Evolutionary conservation across 495 filamentous ascomycete genomes (phyloP).

Genomic region (Pyrenula massariospora): DNA sequence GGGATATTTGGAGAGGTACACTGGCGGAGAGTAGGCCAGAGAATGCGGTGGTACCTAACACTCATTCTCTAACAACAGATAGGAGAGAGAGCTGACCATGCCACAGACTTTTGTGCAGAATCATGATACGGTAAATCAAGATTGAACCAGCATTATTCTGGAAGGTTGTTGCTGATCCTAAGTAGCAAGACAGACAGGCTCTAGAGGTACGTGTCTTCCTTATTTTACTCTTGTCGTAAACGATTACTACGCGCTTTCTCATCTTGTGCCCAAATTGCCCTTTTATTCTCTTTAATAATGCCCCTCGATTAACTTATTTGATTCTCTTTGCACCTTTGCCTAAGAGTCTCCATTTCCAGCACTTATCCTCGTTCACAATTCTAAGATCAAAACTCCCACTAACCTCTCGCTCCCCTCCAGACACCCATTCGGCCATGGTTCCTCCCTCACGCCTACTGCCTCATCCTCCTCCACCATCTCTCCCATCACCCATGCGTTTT

Average conservation of each 20-base stretch:
- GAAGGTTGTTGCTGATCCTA: slow-evolving; percentile 11
- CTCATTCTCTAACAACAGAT: not conserved
- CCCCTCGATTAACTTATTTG: no score
- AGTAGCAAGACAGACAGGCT: slow-evolving; percentile 50
- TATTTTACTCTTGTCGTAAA: not conserved
- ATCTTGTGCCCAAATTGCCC: no score
- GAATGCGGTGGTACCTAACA: slow-evolving; percentile 46
- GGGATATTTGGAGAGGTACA: slow-evolving; percentile 46
- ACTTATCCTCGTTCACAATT: no score
- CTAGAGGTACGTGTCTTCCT: slow-evolving; percentile 29
- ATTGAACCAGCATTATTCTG: not conserved
- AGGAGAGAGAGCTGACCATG: not conserved
- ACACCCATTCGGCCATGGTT: slow-evolving; percentile 42
- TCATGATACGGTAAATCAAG: slow-evolving; percentile 28
- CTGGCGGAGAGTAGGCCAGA: slow-evolving; percentile 44
- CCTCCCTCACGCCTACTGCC: slow-evolving; percentile 46
- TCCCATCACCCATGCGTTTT: slow-evolving; percentile 59
- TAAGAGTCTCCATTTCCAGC: no score
- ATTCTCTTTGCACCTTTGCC: no score
- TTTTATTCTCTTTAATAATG: no score
- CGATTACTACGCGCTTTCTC: no score
- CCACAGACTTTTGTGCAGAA: slow-evolving; percentile 34
- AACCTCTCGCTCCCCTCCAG: slow-evolving; percentile 12
- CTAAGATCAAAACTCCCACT: no score
- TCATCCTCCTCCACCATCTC: slow-evolving; percentile 52